Percentiles rank a stretch among this genome's conserved stretches.
These are phyloP conservation scores for Corylus avellana DNA, from an alignment of 306 rosid genomes.

Conservation along the genomic window DNA sequence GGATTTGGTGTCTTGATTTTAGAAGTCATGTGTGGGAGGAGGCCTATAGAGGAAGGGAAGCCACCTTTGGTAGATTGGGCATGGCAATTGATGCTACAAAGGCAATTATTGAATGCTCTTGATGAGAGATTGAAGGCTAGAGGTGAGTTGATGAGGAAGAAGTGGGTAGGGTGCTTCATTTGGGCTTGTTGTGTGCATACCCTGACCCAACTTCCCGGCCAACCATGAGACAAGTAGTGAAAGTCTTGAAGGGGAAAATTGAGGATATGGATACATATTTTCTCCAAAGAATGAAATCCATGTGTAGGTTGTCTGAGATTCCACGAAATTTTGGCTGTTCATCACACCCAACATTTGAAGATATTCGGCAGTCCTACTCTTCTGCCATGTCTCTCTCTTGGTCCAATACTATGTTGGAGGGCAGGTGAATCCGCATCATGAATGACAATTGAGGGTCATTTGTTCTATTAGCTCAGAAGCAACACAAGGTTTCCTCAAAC, in stretches of 20 bases:
- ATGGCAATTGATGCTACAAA: conserved; percentile 52
- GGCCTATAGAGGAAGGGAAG: conserved; percentile 78
- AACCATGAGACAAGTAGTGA: conserved; percentile 73
- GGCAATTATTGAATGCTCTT: conserved; percentile 45
- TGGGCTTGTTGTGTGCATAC: conserved; percentile 80
- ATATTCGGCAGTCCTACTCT: conserved; percentile 44
- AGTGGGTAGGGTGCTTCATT: conserved; percentile 52
- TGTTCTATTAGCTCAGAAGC: too few species aligned
- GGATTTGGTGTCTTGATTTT: conserved; percentile 73
- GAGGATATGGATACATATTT: conserved; percentile 56
- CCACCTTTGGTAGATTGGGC: conserved; percentile 59
- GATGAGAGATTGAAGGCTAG: conserved; percentile 54
- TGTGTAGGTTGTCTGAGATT: background rate
- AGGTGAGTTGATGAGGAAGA: conserved; percentile 49
- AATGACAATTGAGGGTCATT: background rate
- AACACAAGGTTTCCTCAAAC: too few species aligned
- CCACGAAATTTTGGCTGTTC: conserved; percentile 34
- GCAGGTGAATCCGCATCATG: conserved; percentile 46
- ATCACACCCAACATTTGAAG: conserved; percentile 76
- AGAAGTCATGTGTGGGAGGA: conserved; percentile 85
- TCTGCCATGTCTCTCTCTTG: conserved; percentile 56
- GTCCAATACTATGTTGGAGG: conserved; percentile 40
- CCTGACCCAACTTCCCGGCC: conserved; percentile 69
- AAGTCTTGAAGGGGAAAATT: conserved; percentile 57
- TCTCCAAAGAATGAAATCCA: conserved; percentile 48